Conservation (phyloP, 2,329 filamentous ascomycete genomes). For the Myotisia sp. region DNA sequence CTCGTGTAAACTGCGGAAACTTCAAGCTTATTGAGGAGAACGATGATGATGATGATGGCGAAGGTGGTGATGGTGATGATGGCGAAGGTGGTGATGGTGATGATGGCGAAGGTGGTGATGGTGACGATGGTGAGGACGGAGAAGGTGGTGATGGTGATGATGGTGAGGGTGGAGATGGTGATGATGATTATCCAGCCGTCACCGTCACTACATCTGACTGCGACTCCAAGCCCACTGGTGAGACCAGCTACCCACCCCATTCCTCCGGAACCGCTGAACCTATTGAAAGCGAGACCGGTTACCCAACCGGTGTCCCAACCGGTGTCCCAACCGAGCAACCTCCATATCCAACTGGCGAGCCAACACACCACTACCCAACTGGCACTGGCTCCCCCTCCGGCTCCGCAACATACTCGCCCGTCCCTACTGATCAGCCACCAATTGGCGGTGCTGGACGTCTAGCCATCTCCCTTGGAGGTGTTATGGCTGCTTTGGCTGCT, state of each 20-base stretch:
- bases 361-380: no score
- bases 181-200: no score
- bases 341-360: no score
- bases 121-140: not conserved
- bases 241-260: no score
- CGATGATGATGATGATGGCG: not conserved
- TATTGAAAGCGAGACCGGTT: no score
- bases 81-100: not conserved
- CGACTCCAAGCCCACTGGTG: slow-evolving; percentile 1
- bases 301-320: no score
- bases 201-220: not conserved
- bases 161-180: not conserved
- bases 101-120: not conserved
- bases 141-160: not conserved
- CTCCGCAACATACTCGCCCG: not conserved
- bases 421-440: not conserved
- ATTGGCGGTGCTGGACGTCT: slow-evolving; percentile 1
- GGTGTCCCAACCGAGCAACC: no score
- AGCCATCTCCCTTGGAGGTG: not conserved
- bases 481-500: not conserved
- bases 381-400: not conserved
- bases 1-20: slow-evolving; percentile 44
- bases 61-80: not conserved
- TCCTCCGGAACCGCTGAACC: no score
- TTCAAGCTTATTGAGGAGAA: slow-evolving; percentile 23